Base-by-base conservation (phyloP, 352 stramenopile species). In the Globisporangium radiosum region DNA sequence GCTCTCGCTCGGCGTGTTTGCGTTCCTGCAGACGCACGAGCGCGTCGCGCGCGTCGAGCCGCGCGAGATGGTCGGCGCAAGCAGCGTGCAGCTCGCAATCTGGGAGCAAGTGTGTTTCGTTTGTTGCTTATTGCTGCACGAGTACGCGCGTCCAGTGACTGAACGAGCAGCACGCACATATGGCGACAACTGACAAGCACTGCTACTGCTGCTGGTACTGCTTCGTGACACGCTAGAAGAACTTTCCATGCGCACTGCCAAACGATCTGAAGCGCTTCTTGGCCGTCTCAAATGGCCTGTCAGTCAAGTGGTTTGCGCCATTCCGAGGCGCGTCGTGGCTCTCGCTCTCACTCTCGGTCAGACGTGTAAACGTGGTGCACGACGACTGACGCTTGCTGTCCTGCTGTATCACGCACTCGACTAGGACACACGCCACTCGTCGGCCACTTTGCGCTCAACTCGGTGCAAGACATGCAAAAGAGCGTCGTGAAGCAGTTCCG, bases 1-100 rank as follows among this genome's bases (percentile, higher is more conserved):
- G 7, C 78, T 93, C 55, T 93, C 81, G 13, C 70, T 89, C 15
- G 76, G 78, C 13, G 79, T 91, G 56, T 90, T 88, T 53, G 80
- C 78, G 19, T 89, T 86, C 44, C 59, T 93, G 33, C 71, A 80
- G 57, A 62, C 68, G n/a, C 81, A 91, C 56, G 58, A 65, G 36
- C 71, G 68, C 6, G 83, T 91, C 2, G 69, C 75, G 0, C 70
- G 73, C 25, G 50, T 93, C 17, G 77, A 91, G 48, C 60, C 73
- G 14, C 90, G 84, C 57, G 60, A 73, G 1, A 66, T 75, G 36
- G 63, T 76, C n/a, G 79, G 77, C 3, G 72, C 79, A 33, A 73
- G 70, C 8, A 61, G 50, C n/a, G 59, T 80, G 40, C 80, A 90
- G 54, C 47, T 90, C 49, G 57, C 53, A 1, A 57, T 87, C 11